A percentile compares a stretch with the other conserved stretches of the same genome.
Evolutionary conservation across 2,329 filamentous ascomycete species (phyloP).

Genomic region (Elsinoe perseae): DNA sequence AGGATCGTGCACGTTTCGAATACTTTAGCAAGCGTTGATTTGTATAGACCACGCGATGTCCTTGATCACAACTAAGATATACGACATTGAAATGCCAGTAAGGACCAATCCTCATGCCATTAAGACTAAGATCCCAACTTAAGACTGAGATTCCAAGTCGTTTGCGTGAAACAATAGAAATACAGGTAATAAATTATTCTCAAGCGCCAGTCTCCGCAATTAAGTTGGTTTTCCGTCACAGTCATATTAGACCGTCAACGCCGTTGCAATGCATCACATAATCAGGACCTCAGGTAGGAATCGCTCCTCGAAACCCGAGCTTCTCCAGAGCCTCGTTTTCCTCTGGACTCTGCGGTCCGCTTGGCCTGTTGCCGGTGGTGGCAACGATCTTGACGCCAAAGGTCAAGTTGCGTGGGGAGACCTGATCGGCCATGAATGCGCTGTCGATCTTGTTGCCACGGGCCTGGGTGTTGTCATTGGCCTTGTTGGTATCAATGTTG

Average conservation of each 20-base stretch:
- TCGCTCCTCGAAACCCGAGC: constrained; percentile 6
- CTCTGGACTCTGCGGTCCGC: background rate
- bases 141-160: background rate
- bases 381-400: constrained; percentile 7
- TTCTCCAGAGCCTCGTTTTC: constrained; percentile 11
- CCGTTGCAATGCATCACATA: background rate
- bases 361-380: background rate
- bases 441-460: background rate
- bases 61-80: background rate
- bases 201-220: background rate
- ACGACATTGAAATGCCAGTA: background rate
- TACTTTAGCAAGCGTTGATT: background rate
- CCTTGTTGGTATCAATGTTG: background rate
- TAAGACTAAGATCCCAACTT: constrained; percentile 10
- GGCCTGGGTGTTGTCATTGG: background rate
- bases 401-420: background rate
- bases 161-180: background rate
- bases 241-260: background rate
- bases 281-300: background rate
- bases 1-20: background rate
- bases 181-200: background rate
- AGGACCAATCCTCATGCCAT: constrained; percentile 4
- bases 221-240: background rate
- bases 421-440: background rate
- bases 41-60: background rate